These are phyloP conservation scores for Gymnopilus dilepis DNA, from an alignment of 768 basidiomycete genomes.

Conservation along the genomic window DNA sequence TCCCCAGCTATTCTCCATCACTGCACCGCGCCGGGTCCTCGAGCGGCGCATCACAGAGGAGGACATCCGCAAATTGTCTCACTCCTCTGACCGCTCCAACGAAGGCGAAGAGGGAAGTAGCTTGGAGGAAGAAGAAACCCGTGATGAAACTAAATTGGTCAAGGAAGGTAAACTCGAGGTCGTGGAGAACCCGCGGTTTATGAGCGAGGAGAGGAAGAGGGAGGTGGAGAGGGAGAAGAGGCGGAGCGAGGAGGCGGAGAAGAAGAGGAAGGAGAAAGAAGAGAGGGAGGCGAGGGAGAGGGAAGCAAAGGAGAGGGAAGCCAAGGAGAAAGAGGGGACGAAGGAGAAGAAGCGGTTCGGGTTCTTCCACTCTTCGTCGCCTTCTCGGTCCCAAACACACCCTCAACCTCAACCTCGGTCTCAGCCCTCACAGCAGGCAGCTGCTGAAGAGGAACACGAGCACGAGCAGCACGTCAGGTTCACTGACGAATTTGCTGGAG, in stretches of 20 bases:
- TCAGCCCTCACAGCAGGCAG: not conserved
- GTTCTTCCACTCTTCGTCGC: conserved; percentile 17
- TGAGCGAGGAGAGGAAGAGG: conserved; percentile 26
- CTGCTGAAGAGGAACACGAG: not conserved
- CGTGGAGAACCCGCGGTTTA: conserved; percentile 63
- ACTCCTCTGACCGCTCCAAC: not conserved
- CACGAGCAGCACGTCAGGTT: not conserved
- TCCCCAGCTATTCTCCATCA: not conserved
- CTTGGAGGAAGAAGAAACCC: conserved; percentile 40
- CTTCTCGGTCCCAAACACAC: not conserved
- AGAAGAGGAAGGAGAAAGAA: conserved; percentile 9
- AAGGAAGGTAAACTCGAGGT: conserved; percentile 41
- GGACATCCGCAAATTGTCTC: conserved; percentile 13
- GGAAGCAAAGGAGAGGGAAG: conserved; percentile 10
- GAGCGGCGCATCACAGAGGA: conserved; percentile 32
- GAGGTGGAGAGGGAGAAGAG: conserved; percentile 25
- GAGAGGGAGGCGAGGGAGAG: conserved; percentile 2
- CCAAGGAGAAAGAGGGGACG: conserved; percentile 4
- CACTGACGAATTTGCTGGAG: not conserved
- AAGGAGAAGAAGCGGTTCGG: conserved; percentile 25
- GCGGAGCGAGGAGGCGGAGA: conserved; percentile 11
- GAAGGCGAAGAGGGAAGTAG: conserved; percentile 6
- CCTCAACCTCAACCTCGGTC: not conserved
- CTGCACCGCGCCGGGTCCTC: conserved; percentile 19
- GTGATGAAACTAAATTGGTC: conserved; percentile 38